These are phyloP conservation scores for Podila verticillata DNA, from an alignment of 192 early-diverging fungal genomes.

Conservation along the genomic window DNA sequence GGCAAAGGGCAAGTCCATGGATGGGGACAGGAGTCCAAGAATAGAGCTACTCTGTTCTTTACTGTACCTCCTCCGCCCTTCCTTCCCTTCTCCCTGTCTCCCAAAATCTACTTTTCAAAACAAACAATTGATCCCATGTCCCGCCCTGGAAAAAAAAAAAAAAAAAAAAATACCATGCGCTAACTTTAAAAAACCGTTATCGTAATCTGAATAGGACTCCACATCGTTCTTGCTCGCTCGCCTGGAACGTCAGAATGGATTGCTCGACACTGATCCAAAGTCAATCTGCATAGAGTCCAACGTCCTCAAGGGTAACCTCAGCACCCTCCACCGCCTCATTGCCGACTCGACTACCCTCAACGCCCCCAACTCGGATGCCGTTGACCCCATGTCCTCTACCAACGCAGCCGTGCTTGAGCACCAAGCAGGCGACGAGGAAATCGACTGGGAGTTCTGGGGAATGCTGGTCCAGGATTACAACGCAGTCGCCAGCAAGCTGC, in stretches of 20 bases:
- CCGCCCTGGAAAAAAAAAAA: too few relatives aligned
- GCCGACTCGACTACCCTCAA: constrained; percentile 53
- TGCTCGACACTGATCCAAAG: constrained; percentile 69
- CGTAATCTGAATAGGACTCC: constrained; percentile 52
- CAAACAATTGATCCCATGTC: too few relatives aligned
- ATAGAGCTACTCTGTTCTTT: too few relatives aligned
- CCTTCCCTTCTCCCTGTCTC: too few relatives aligned
- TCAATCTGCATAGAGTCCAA: constrained; percentile 69
- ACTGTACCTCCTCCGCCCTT: too few relatives aligned
- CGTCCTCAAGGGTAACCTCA: constrained; percentile 65
- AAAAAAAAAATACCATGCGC: too few relatives aligned
- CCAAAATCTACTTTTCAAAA: too few relatives aligned
- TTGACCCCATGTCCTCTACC: constrained; percentile 45
- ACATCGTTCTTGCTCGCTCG: constrained; percentile 66
- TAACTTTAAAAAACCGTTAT: neutral
- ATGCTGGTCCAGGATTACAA: constrained; percentile 83
- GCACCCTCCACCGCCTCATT: constrained; percentile 59
- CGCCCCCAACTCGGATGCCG: constrained; percentile 45
- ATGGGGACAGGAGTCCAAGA: too few relatives aligned
- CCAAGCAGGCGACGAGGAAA: constrained; percentile 37
- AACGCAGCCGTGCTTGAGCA: constrained; percentile 23
- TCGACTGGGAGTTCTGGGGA: constrained; percentile 89
- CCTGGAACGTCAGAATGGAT: constrained; percentile 68
- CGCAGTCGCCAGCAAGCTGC: constrained; percentile 70
- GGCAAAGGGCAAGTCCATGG: too few relatives aligned